Evolutionary conservation across 352 stramenopile genomes (phyloP), one percentile per base, ranked within the genome.

Genomic region (Phytopythium helicoides): DNA sequence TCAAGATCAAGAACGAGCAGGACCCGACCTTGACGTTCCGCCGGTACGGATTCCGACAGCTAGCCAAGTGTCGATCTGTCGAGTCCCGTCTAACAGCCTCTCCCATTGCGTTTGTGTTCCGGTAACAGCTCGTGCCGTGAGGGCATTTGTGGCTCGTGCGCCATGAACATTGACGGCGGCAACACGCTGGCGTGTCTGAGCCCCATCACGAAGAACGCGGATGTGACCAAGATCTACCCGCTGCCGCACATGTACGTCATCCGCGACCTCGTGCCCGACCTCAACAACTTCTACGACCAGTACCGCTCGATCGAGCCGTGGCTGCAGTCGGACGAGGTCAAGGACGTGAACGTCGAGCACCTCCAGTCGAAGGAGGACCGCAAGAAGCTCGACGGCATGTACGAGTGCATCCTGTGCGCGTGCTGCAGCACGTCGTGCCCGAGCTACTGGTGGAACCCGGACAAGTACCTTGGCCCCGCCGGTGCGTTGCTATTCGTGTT

Each of bases 1-100:
- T 99, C 55, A 99, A 99, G 81, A 99, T 99, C 66, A 99, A 99
- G 83, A 98, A 98, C 67, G 96, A 99, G 60, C 91, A 98, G 79
- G 97, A 99, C 82, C 93, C 96, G 6, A 99, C 96, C 39, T 76
- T 99, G 16, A 99, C 97, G 40, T 99, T 99, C 78, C 94, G 97
- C 37, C 87, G 97, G 66, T 87, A 40, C 25, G 64, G 21, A n/a
- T 19, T 2, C 0, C 5, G 46, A 11, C 49, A 28, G 6, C 1
- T 15, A 50, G 23, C 53, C 46, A 54, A 28, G n/a, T 44, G 36
- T 18, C 22, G 36, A 41, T 18, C 2, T 14, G 1, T 15, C 18
- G 7, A 25, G 15, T 18, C 47, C 19, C 28, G 52, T 38, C 40
- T 54, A 19, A n/a, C n/a, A n/a, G n/a, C n/a, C n/a, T n/a, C n/a